Evolutionary conservation across 306 rosid genomes (phyloP).

Genomic region (Vigna reflexopilosa): DNA sequence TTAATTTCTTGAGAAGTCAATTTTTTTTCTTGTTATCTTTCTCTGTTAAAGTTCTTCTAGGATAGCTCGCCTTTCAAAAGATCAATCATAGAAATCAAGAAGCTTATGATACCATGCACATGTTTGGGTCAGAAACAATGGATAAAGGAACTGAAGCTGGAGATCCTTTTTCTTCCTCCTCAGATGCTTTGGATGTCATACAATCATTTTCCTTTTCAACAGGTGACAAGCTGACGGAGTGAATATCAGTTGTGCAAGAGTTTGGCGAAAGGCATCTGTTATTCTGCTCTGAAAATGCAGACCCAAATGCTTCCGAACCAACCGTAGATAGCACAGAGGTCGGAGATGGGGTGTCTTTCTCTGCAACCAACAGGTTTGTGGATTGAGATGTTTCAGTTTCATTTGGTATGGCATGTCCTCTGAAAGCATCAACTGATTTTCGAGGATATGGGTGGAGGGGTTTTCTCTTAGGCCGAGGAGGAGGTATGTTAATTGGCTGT

Average conservation of each 20-base stretch:
- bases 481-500: conserved; percentile 83
- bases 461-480: conserved; percentile 95
- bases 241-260: conserved; percentile 73
- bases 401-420: conserved; percentile 49
- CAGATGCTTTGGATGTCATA: conserved; percentile 51
- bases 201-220: conserved; percentile 63
- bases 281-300: conserved; percentile 61
- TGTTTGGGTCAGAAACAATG: conserved; percentile 41
- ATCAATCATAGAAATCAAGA: conserved; percentile 32
- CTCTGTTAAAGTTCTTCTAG: no score
- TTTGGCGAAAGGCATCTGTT: conserved; percentile 69
- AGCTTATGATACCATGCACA: conserved; percentile 59
- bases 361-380: conserved; percentile 53
- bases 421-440: conserved; percentile 57
- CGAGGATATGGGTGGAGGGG: conserved; percentile 98
- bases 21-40: no score
- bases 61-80: neutral
- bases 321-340: conserved; percentile 68
- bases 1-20: no score
- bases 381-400: conserved; percentile 68
- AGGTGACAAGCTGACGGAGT: conserved; percentile 52
- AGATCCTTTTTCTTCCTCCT: conserved; percentile 58
- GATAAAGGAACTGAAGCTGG: conserved; percentile 45
- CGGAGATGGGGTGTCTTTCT: conserved; percentile 73
- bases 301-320: conserved; percentile 68